Conservation (phyloP, 2,329 filamentous ascomycete species). For the Ilyonectria robusta region DNA sequence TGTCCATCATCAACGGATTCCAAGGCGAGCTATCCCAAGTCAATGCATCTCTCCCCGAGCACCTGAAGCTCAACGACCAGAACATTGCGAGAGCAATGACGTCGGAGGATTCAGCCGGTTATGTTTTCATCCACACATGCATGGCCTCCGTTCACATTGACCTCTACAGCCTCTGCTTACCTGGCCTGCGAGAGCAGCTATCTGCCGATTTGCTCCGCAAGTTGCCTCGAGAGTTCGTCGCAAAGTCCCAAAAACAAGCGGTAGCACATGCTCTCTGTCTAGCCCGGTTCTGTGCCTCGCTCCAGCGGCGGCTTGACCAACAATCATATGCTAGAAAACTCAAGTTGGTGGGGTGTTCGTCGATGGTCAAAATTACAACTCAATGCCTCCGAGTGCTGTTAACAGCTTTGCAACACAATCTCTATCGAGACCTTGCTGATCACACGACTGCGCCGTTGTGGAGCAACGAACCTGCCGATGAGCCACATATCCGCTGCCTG, state of each 20-base stretch:
- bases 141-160: slow-evolving; percentile 56
- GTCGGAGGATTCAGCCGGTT: slow-evolving; percentile 51
- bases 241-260: slow-evolving; percentile 56
- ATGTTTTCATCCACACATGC: slow-evolving; percentile 56
- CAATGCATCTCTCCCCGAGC: slow-evolving; percentile 52
- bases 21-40: slow-evolving; percentile 56
- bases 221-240: slow-evolving; percentile 54
- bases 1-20: slow-evolving; percentile 54
- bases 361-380: slow-evolving; percentile 51
- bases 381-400: slow-evolving; percentile 53
- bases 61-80: slow-evolving; percentile 53
- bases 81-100: slow-evolving; percentile 52
- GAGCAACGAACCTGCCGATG: slow-evolving; percentile 50
- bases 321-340: slow-evolving; percentile 44
- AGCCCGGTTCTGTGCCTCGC: slow-evolving; percentile 54
- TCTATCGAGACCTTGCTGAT: slow-evolving; percentile 53
- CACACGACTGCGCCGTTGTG: slow-evolving; percentile 56
- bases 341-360: slow-evolving; percentile 50
- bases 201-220: slow-evolving; percentile 51
- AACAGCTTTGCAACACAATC: slow-evolving; percentile 52
- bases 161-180: slow-evolving; percentile 57
- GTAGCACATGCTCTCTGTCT: slow-evolving; percentile 56
- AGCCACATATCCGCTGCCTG: slow-evolving; percentile 50
- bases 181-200: slow-evolving; percentile 52
- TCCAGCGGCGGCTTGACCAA: slow-evolving; percentile 49